Conservation (phyloP, 2,329 filamentous ascomycete genomes). For the Pleurostoma richardsiae region DNA sequence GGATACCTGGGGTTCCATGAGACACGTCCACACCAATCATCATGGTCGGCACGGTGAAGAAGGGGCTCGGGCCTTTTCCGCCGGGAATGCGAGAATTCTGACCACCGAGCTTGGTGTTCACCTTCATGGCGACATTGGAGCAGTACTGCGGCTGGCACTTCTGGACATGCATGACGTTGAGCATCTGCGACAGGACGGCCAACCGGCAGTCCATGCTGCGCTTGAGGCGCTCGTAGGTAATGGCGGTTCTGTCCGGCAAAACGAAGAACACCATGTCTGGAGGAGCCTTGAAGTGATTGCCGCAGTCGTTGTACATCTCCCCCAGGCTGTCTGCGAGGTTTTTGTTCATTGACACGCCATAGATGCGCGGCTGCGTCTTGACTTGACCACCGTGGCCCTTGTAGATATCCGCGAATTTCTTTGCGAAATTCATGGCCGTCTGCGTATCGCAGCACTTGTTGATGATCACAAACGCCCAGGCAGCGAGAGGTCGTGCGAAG, state of each 20-base stretch:
- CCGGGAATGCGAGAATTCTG: constrained; percentile 51
- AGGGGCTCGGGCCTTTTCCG: constrained; percentile 27
- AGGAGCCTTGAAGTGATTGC: constrained; percentile 44
- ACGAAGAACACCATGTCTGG: constrained; percentile 81
- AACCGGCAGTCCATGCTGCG: constrained; percentile 81
- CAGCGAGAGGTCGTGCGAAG: constrained; percentile 59
- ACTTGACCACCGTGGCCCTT: constrained; percentile 44
- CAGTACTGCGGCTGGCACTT: constrained; percentile 77
- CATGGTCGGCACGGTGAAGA: constrained; percentile 59
- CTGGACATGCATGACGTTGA: constrained; percentile 65
- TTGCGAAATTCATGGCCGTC: constrained; percentile 54
- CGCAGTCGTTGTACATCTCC: constrained; percentile 49
- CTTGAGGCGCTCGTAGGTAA: constrained; percentile 81
- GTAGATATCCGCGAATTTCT: constrained; percentile 38
- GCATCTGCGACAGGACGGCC: constrained; percentile 76
- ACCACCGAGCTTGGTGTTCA: constrained; percentile 93
- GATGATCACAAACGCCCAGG: constrained; percentile 73
- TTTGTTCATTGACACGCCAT: constrained; percentile 21
- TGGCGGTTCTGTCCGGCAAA: constrained; percentile 64
- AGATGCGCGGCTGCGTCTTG: constrained; percentile 23
- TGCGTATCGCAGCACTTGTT: constrained; percentile 46
- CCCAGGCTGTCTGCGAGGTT: constrained; percentile 48
- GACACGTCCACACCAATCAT: constrained; percentile 90
- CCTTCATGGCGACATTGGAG: constrained; percentile 93
- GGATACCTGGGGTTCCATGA: constrained; percentile 66